Evolutionary conservation across 1,284 basidiomycete species (phyloP).

Genomic region (Naganishia cerealis): DNA sequence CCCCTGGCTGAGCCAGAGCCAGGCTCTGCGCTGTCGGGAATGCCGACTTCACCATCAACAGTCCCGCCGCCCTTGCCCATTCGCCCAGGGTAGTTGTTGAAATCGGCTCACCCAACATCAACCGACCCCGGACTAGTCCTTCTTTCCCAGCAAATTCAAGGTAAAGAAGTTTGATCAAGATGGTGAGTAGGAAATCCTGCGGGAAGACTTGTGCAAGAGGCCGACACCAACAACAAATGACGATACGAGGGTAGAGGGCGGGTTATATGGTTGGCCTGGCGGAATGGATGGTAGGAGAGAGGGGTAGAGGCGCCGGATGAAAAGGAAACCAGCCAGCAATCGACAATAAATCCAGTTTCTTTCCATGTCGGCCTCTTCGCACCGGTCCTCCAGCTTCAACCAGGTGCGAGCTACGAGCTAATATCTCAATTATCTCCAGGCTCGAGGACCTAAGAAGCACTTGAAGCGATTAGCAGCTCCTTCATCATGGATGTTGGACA

Average conservation of each 20-base stretch:
- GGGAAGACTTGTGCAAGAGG: neutral
- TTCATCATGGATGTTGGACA: constrained; percentile 99
- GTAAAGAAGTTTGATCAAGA: constrained; percentile 32
- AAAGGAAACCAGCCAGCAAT: neutral
- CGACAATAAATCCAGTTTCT: neutral
- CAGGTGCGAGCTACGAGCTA: neutral
- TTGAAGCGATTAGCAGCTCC: constrained; percentile 97
- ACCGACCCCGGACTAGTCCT: neutral
- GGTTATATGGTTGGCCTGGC: neutral
- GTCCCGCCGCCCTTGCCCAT: neutral
- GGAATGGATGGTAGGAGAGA: neutral
- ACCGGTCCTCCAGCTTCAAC: neutral
- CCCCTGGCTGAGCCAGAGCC: constrained; percentile 11
- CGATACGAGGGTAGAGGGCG: neutral
- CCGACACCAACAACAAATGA: neutral
- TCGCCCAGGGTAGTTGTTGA: neutral
- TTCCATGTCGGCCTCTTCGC: neutral
- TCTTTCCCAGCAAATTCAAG: constrained; percentile 24
- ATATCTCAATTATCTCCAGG: constrained; percentile 57
- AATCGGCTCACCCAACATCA: constrained; percentile 27
- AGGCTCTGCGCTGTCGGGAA: constrained; percentile 12
- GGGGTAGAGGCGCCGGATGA: neutral
- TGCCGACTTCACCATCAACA: constrained; percentile 24
- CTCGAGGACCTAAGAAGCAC: constrained; percentile 98
- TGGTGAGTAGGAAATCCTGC: constrained; percentile 14